phyloP scores from a whole-genome alignment of 192 early-diverging fungal species.

The Radiomyces spectabilis region DNA sequence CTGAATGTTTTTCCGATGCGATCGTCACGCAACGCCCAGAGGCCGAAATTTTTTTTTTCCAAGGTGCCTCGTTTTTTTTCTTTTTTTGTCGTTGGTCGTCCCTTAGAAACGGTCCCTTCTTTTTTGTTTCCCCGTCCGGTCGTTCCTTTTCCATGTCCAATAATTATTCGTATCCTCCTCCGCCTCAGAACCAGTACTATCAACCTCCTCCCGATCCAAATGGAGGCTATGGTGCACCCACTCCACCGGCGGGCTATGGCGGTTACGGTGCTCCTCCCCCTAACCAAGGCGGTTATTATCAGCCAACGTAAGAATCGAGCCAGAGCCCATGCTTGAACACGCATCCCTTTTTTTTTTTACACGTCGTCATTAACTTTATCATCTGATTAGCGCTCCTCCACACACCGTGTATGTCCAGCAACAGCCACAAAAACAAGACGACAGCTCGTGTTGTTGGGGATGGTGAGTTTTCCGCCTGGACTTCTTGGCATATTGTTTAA shows the following conservation, averaged over 20 bases:
- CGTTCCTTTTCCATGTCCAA: background rate
- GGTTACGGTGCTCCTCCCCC: constrained; percentile 10
- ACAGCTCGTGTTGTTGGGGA: constrained; percentile 19
- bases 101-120: background rate
- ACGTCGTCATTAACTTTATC: constrained; percentile 2
- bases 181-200: constrained; percentile 8
- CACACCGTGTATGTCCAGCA: constrained; percentile 14
- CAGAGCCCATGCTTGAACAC: too few species aligned
- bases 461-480: too few species aligned
- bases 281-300: background rate
- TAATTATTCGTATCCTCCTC: constrained; percentile 9
- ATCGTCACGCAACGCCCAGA: too few species aligned
- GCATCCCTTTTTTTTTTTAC: background rate
- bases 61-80: constrained; percentile 11
- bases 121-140: too few species aligned
- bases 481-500: too few species aligned
- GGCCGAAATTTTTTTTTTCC: too few species aligned
- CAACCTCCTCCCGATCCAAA: constrained; percentile 4
- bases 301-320: constrained; percentile 4
- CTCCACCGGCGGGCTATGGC: background rate
- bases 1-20: too few species aligned
- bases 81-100: background rate
- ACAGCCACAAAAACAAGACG: constrained; percentile 14
- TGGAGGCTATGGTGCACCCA: background rate
- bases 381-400: constrained; percentile 13